Base-by-base conservation (phyloP, 257 asterid genomes). In the Nicotiana obtusifolia region DNA sequence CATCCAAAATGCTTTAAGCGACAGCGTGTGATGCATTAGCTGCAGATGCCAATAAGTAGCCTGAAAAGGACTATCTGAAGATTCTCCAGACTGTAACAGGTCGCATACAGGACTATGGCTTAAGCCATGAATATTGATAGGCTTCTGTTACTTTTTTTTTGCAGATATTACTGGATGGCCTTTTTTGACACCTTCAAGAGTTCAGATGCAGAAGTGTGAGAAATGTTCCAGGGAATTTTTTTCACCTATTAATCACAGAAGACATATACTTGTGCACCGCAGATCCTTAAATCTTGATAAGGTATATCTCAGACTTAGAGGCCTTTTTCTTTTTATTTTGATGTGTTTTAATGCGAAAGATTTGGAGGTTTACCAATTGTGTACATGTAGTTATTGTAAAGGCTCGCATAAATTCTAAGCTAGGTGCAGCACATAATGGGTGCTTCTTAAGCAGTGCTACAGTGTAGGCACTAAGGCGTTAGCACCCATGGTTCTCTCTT, bases 231-330 rank as follows among this genome's bases (percentile, higher is more conserved):
- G 81, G 86, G 98, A 93, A 84, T 96, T 94, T 86, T 92, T 94
- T 87, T 94, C 99, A n/a, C 88, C 91, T 33, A 87, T 93, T 84
- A 96, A 96, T 86, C 91, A 92, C 89, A 88, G 94, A 84, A 92
- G 99, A 84, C 99, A 96, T 86, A 82, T 87, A 67, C 94, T 97
- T 78, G 90, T 92, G 88, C 99, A 96, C 81, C 97, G 95, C 49
- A 93, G 94, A 69, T 86, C 98, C 84, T 87, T 91, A 64, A 93
- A 90, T 67, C 88, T 88, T 87, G 90, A 90, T 82, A 94, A 92
- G 98, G 99, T 95, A 81, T 69, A 69, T 78, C 80, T 80, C 61
- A 31, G 61, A 73, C 76, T 81, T 61, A 26, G 78, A 73, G 22
- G 60, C 37, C 15, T 84, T 73, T 30, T 52, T 88, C 71, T 52